Percentiles rank a stretch among this genome's conserved stretches.
Evolutionary conservation across 257 asterid genomes (phyloP).

Genomic region (Fraxinus quadrangulata): DNA sequence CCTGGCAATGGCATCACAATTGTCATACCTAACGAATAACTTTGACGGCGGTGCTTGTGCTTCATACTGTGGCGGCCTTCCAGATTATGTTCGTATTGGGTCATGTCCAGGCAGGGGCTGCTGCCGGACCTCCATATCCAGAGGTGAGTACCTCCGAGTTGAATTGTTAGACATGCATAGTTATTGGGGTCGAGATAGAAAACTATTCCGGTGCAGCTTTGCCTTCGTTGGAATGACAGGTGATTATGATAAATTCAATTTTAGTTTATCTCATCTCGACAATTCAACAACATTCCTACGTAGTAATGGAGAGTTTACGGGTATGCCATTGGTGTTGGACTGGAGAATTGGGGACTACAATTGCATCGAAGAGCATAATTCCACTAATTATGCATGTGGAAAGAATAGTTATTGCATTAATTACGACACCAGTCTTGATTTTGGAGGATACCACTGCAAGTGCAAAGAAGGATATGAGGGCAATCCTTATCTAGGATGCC

Average conservation of each 20-base stretch:
- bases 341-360: background rate
- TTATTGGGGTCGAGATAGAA: background rate
- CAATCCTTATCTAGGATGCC: background rate
- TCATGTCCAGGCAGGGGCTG: background rate
- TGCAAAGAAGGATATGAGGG: background rate
- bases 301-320: background rate
- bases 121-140: background rate
- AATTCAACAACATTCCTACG: background rate
- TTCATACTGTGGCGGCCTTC: background rate
- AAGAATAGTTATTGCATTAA: background rate
- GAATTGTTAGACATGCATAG: background rate
- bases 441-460: background rate
- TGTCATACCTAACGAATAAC: background rate
- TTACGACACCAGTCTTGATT: too few species aligned
- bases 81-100: background rate
- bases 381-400: background rate
- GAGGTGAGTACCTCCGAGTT: background rate
- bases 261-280: background rate
- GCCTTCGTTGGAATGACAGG: background rate
- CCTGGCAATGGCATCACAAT: slow-evolving; percentile 1
- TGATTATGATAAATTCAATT: background rate
- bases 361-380: background rate
- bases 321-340: background rate
- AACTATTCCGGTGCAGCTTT: background rate
- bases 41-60: slow-evolving; percentile 13